Conservation (phyloP, 352 stramenopile species). For the Phytophthora citricola region DNA sequence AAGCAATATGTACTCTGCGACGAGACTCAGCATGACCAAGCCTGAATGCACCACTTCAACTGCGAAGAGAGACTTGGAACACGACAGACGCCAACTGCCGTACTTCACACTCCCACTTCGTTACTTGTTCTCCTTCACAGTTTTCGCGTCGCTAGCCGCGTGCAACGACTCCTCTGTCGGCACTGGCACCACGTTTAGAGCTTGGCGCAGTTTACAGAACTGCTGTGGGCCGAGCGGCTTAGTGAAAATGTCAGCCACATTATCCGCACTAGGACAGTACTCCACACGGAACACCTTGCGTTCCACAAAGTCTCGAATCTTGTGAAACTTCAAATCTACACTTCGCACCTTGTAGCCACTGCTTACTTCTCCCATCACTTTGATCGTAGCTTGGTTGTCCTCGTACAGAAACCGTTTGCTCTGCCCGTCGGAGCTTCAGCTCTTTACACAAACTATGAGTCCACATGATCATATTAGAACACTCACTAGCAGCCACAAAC, state of each 20-base stretch:
- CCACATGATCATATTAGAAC: constrained; percentile 13
- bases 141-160: too few species aligned
- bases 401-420: constrained; percentile 5
- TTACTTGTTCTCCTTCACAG: too few species aligned
- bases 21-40: too few species aligned
- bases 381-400: constrained; percentile 12
- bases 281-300: constrained; percentile 4
- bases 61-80: too few species aligned
- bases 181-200: too few species aligned
- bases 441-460: constrained; percentile 17
- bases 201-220: constrained; percentile 13
- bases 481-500: constrained; percentile 17
- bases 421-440: constrained; percentile 1
- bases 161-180: too few species aligned
- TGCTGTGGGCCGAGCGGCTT: constrained; percentile 12
- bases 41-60: too few species aligned
- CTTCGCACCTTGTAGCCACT: constrained; percentile 8
- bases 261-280: constrained; percentile 10
- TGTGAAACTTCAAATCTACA: constrained; percentile 19
- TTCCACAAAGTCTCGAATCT: constrained; percentile 13
- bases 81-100: too few species aligned
- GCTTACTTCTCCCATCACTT: constrained; percentile 8
- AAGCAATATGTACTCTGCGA: too few species aligned
- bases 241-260: constrained; percentile 7
- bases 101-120: too few species aligned